Percentiles rank a stretch among this genome's conserved stretches.
These are phyloP conservation scores for Pilatotrama ljubarskyi DNA, from an alignment of 768 basidiomycete species.

Conservation along the genomic window DNA sequence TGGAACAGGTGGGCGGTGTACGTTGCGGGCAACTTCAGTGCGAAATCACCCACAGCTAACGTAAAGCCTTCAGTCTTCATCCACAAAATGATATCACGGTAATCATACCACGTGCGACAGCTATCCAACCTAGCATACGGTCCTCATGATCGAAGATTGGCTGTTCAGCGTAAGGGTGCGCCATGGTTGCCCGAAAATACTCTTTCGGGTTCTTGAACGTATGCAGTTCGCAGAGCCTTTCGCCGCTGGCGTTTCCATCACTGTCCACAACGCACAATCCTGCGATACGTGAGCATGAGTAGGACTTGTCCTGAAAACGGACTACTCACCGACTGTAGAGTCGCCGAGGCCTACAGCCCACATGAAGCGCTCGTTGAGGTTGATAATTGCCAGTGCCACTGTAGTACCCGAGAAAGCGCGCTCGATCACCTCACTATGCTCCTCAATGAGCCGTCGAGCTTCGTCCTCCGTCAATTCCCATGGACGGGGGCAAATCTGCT, in stretches of 20 bases:
- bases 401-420: constrained; percentile 10
- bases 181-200: neutral
- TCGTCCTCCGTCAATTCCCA: neutral
- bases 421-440: neutral
- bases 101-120: neutral
- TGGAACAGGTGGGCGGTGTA: constrained; percentile 4
- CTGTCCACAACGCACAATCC: neutral
- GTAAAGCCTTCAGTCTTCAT: neutral
- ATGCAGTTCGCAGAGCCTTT: neutral
- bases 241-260: neutral
- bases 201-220: neutral
- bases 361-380: neutral
- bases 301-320: neutral
- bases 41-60: constrained; percentile 9
- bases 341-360: constrained; percentile 8
- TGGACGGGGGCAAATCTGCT: constrained; percentile 2
- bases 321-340: constrained; percentile 3
- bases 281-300: neutral
- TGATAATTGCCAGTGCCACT: constrained; percentile 2
- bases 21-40: constrained; percentile 3
- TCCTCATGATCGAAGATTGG: neutral
- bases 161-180: neutral
- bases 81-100: too few species aligned
- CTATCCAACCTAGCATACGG: constrained; percentile 4
- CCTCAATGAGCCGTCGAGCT: neutral